A percentile compares a stretch with the other conserved stretches of the same genome.
Conservation (phyloP, 2,329 filamentous ascomycete genomes). For the Ophiostoma ips region DNA sequence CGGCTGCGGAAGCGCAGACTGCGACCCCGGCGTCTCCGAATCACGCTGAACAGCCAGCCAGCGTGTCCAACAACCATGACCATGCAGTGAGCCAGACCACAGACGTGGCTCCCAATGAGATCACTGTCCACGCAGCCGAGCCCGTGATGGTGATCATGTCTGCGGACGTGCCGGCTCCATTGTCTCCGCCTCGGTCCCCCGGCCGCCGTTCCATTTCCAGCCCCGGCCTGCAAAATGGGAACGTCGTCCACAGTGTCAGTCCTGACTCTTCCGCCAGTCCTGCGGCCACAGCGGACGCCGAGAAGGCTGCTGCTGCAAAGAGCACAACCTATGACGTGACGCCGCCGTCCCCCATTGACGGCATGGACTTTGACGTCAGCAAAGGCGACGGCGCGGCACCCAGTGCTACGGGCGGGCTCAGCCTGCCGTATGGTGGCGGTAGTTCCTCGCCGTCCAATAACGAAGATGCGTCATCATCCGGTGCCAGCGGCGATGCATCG, state of each 20-base stretch:
- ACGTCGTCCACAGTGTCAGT: too few relatives aligned
- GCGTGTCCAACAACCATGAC: too few relatives aligned
- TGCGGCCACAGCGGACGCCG: background rate
- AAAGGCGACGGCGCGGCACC: constrained; percentile 2
- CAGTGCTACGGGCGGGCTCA: constrained; percentile 9
- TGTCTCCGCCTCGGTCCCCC: background rate
- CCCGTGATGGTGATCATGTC: background rate
- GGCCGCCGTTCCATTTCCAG: too few relatives aligned
- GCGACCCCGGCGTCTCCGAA: background rate
- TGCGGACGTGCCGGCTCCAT: background rate
- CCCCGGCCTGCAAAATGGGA: too few relatives aligned
- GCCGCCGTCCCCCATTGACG: constrained; percentile 25
- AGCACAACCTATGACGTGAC: background rate
- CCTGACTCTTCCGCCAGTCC: background rate
- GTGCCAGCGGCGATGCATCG: constrained; percentile 2
- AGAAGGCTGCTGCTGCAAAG: background rate
- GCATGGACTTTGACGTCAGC: constrained; percentile 23
- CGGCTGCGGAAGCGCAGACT: background rate
- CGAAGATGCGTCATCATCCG: constrained; percentile 1
- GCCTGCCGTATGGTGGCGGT: constrained; percentile 6
- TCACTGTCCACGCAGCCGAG: constrained; percentile 2
- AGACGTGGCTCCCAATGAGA: background rate
- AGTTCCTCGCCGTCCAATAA: background rate
- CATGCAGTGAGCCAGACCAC: background rate
- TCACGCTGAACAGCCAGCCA: too few relatives aligned